phyloP scores from a whole-genome alignment of 177 flowering plant species.

The Telopea speciosissima region DNA sequence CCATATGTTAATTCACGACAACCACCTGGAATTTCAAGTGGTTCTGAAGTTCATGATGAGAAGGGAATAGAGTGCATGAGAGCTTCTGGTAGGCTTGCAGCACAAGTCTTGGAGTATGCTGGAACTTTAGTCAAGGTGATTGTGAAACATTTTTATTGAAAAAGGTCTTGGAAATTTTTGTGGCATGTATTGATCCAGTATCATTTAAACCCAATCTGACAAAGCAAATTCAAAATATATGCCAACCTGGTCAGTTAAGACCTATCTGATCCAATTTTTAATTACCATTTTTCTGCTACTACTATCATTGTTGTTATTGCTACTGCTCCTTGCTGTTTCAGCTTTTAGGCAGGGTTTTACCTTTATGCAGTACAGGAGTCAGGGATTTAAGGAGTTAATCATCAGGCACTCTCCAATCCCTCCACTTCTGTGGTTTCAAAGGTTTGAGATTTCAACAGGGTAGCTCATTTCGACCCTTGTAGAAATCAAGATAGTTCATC shows the following conservation, averaged over 20 bases:
- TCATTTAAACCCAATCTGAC: neutral
- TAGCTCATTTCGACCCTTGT: no score
- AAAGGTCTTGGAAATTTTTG: neutral
- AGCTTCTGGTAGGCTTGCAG: conserved; percentile 90
- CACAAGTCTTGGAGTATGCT: conserved; percentile 86
- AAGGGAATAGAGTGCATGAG: conserved; percentile 85
- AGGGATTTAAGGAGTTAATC: no score
- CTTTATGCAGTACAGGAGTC: no score
- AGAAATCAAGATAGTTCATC: no score
- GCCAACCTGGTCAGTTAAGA: neutral
- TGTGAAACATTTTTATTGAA: neutral
- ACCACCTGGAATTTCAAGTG: conserved; percentile 65
- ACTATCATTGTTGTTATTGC: no score
- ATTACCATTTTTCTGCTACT: no score
- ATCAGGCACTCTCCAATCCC: no score
- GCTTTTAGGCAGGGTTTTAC: no score
- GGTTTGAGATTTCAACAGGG: no score
- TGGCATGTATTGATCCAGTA: neutral
- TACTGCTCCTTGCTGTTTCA: no score
- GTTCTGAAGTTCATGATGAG: conserved; percentile 78
- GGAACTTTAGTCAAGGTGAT: conserved; percentile 90
- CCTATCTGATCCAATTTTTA: no score
- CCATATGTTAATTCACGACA: conserved; percentile 56
- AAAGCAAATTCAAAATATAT: neutral
- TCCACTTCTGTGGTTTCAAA: no score